Percentiles rank a stretch among this genome's conserved stretches.
These are phyloP conservation scores for Casuarina equisetifolia DNA, from an alignment of 306 rosid species.

Conservation along the genomic window DNA sequence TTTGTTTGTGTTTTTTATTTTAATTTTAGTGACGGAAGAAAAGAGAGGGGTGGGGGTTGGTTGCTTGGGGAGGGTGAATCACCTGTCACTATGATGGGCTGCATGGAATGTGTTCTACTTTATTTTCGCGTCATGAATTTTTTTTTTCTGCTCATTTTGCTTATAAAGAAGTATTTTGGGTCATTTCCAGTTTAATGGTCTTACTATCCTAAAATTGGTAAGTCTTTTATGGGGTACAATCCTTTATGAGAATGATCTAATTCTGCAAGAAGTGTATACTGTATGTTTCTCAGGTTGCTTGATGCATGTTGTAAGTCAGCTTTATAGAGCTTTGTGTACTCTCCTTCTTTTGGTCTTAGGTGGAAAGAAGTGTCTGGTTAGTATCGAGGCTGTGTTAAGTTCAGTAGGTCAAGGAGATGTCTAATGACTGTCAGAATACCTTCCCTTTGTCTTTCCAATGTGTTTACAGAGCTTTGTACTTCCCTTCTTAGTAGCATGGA, in stretches of 20 bases:
- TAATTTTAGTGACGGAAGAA: too few relatives aligned
- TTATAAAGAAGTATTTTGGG: neutral
- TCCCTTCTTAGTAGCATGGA: slow-evolving; percentile 14
- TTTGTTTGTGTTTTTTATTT: neutral
- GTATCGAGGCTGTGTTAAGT: neutral
- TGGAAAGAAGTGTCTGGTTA: neutral
- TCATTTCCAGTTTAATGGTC: neutral
- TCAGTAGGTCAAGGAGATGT: neutral
- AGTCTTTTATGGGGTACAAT: neutral
- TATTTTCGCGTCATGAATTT: neutral
- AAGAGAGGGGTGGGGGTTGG: too few relatives aligned
- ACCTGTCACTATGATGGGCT: neutral
- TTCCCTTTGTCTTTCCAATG: neutral
- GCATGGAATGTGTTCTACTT: neutral
- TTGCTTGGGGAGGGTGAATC: too few relatives aligned
- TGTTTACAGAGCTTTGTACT: neutral
- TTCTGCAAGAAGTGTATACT: neutral
- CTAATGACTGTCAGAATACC: neutral
- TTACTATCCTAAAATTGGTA: neutral
- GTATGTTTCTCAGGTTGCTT: neutral
- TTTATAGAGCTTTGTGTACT: too few relatives aligned
- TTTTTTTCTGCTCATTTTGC: neutral
- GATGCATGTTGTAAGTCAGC: neutral
- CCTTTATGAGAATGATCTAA: neutral
- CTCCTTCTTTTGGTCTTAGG: too few relatives aligned